Evolutionary conservation across 352 stramenopile genomes (phyloP), one percentile per base, ranked within the genome.

Genomic region (Elongisporangium undulatum): DNA sequence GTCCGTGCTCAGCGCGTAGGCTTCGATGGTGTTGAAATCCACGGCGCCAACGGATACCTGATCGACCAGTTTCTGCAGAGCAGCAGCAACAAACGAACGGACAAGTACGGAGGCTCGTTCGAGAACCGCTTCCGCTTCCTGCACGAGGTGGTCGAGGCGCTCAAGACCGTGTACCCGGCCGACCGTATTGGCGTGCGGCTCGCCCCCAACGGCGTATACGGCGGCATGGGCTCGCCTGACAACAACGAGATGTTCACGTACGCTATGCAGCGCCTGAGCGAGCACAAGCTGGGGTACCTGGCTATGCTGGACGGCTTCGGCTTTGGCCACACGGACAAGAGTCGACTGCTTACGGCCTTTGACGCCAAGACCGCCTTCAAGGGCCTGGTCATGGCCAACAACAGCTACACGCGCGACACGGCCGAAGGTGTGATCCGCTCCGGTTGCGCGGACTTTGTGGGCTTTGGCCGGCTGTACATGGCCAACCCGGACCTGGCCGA

Each of bases 1-100:
- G 64, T 75, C 29, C 72, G 71, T 5, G 77, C 83, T n/a, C 89
- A 90, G 51, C 59, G 84, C 57, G 89, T 88, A 15, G 90, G 92
- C 21, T 97, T 96, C 63, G 88, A 96, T 55, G 85, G 87, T 34
- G 69, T 96, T 16, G 84, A 96, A 55, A 65, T 97, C 24, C 90
- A 97, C 69, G 66, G 48, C 7, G 90, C 81, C 9, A 94, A 97
- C 56, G 92, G 89, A 15, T 98, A 97, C 62, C 67, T 98, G 48
- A 69, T 98, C 53, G 87, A 97, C 34, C 66, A 75, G 55, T 77
- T 77, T 61, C 53, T 80, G 21, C 62, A 80, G 15, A 62, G 56
- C 1, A 55, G 70, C 51, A 82, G 67, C 41, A 97, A 96, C 69
- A 56, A 74, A 51, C 81, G 80, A n/a, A 91, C 72, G 2, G 89